These are phyloP conservation scores for Salix exigua DNA, from an alignment of 345 rosid genomes.

Conservation along the genomic window DNA sequence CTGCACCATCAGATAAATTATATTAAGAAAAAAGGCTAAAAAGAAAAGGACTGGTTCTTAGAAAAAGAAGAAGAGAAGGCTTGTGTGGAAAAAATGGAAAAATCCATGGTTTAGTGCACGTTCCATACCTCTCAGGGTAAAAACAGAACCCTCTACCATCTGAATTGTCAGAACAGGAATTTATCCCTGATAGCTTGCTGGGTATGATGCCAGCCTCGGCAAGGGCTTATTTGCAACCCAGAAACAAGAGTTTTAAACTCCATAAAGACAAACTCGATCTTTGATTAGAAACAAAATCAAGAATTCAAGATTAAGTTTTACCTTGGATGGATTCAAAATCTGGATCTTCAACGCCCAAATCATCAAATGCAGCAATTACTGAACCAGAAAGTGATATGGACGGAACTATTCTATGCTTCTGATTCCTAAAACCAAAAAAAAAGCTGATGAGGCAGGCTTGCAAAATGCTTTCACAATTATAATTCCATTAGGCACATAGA, in stretches of 20 bases:
- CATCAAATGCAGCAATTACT: constrained; percentile 62
- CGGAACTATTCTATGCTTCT: constrained; percentile 64
- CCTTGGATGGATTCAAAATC: constrained; percentile 72
- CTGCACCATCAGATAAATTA: constrained; percentile 36
- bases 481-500: not conserved
- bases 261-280: not conserved
- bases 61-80: not conserved
- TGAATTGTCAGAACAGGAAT: constrained; percentile 25
- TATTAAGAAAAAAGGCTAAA: not conserved
- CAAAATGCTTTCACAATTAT: constrained; percentile 10
- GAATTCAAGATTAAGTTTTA: constrained; percentile 13
- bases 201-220: constrained; percentile 79
- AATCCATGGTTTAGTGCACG: not conserved
- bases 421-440: constrained; percentile 44
- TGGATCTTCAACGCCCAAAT: constrained; percentile 52
- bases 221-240: constrained; percentile 43
- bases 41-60: not conserved
- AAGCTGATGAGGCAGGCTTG: constrained; percentile 11
- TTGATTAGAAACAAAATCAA: not conserved
- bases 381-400: constrained; percentile 59
- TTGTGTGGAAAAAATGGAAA: not conserved
- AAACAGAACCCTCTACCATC: constrained; percentile 30
- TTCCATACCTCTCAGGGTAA: constrained; percentile 60
- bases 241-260: constrained; percentile 9
- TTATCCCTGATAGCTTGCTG: constrained; percentile 47